These are phyloP conservation scores for Dothideomycetidae sp. DNA, from an alignment of 2,329 filamentous ascomycete genomes.

Conservation along the genomic window DNA sequence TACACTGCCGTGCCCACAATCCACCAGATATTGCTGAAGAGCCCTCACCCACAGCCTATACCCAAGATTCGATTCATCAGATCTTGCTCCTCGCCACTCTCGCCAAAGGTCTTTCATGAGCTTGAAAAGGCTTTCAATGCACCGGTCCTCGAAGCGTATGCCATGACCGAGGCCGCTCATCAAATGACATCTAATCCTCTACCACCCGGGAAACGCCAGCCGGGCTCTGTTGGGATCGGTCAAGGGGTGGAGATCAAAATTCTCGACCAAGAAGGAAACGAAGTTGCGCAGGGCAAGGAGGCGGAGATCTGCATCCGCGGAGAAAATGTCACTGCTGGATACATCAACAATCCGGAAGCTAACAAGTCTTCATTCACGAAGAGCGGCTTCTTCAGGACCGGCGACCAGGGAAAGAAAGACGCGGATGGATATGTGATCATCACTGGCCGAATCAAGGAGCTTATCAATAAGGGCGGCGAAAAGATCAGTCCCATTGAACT, in stretches of 20 bases:
- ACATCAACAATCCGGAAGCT: slow-evolving; percentile 67
- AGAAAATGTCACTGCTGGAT: slow-evolving; percentile 71
- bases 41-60: slow-evolving; percentile 50
- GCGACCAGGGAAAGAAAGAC: slow-evolving; percentile 72
- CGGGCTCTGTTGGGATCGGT: slow-evolving; percentile 68
- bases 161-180: slow-evolving; percentile 82
- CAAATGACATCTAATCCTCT: slow-evolving; percentile 60
- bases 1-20: slow-evolving; percentile 90
- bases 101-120: slow-evolving; percentile 66
- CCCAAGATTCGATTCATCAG: slow-evolving; percentile 73
- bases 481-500: slow-evolving; percentile 83
- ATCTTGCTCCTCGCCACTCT: slow-evolving; percentile 72
- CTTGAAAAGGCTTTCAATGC: slow-evolving; percentile 63
- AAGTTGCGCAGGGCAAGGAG: slow-evolving; percentile 54
- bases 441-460: slow-evolving; percentile 83
- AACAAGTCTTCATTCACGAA: slow-evolving; percentile 61
- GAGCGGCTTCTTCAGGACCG: slow-evolving; percentile 73
- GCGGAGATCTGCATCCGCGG: slow-evolving; percentile 74
- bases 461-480: slow-evolving; percentile 83
- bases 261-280: slow-evolving; percentile 52
- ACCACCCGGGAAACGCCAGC: slow-evolving; percentile 53
- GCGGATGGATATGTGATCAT: slow-evolving; percentile 71
- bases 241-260: slow-evolving; percentile 75
- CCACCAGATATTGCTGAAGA: slow-evolving; percentile 74
- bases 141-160: slow-evolving; percentile 77